A percentile compares a stretch with the other conserved stretches of the same genome.
These are phyloP conservation scores for Annulohypoxylon maeteangense DNA, from an alignment of 495 filamentous ascomycete genomes.

Conservation along the genomic window DNA sequence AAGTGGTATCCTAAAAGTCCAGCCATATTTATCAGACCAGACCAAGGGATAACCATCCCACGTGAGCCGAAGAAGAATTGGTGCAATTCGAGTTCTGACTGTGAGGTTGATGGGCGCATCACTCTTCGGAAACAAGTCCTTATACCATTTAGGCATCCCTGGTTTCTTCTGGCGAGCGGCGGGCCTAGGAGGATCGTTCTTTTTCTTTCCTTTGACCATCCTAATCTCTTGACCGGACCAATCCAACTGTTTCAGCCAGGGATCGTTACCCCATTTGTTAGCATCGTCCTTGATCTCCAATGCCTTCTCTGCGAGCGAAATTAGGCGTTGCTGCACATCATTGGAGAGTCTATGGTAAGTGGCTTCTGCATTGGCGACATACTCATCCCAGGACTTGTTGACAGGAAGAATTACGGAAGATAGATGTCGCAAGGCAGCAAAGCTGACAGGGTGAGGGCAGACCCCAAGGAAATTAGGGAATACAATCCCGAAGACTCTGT, in stretches of 20 bases:
- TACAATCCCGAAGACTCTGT: slow-evolving; percentile 89
- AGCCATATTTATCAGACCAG: slow-evolving; percentile 93
- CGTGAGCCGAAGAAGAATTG: slow-evolving; percentile 81
- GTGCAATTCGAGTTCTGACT: slow-evolving; percentile 87
- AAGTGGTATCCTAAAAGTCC: slow-evolving; percentile 84
- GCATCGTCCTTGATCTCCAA: slow-evolving; percentile 74
- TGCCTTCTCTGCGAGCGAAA: slow-evolving; percentile 78
- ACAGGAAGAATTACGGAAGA: slow-evolving; percentile 93
- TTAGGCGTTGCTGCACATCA: slow-evolving; percentile 77
- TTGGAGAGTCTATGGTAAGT: slow-evolving; percentile 83
- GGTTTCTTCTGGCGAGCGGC: slow-evolving; percentile 89
- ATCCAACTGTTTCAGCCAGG: slow-evolving; percentile 93
- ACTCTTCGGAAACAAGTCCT: slow-evolving; percentile 79
- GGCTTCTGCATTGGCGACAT: slow-evolving; percentile 81
- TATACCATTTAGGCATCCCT: slow-evolving; percentile 97
- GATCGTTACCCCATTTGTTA: slow-evolving; percentile 75
- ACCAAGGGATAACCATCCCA: slow-evolving; percentile 92
- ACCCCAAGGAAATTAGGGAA: slow-evolving; percentile 87
- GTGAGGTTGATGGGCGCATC: slow-evolving; percentile 75
- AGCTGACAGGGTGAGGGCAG: slow-evolving; percentile 97
- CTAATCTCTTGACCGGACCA: slow-evolving; percentile 93
- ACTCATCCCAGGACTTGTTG: slow-evolving; percentile 84
- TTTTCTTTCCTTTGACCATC: slow-evolving; percentile 91
- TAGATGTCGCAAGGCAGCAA: slow-evolving; percentile 90
- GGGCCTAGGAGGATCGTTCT: slow-evolving; percentile 78